phyloP scores from a whole-genome alignment of 1,139 yeast genomes.

The Hyphopichia wangnamkhiaoensis region DNA sequence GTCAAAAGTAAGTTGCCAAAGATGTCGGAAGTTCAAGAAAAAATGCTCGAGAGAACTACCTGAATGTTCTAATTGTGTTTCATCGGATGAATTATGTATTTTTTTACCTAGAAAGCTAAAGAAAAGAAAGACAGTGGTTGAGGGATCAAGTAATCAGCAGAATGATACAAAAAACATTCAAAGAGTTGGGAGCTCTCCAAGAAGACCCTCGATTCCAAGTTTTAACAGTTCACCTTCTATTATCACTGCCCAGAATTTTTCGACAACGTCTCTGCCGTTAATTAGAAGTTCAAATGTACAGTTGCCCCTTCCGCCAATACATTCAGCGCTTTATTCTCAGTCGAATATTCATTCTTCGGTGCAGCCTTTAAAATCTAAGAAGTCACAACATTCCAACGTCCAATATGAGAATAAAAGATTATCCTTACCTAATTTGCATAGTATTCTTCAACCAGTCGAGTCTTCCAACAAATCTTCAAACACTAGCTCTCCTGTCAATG shows the following conservation, averaged over 20 bases:
- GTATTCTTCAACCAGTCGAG: background rate
- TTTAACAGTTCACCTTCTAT: background rate
- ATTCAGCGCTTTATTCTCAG: background rate
- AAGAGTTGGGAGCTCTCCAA: background rate
- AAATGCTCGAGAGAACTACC: constrained; percentile 24
- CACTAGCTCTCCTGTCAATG: background rate
- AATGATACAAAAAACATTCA: background rate
- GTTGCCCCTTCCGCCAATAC: background rate
- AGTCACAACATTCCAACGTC: background rate
- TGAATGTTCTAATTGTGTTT: constrained; percentile 24
- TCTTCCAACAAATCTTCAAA: background rate
- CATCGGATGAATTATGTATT: constrained; percentile 24
- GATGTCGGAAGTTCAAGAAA: constrained; percentile 27
- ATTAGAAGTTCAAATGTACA: background rate
- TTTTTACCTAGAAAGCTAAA: constrained; percentile 19
- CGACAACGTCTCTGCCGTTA: background rate
- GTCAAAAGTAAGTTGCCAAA: constrained; percentile 22
- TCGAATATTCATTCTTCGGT: no score
- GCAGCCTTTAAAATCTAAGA: no score
- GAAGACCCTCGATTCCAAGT: background rate
- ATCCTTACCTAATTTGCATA: constrained; percentile 7
- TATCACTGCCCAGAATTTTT: background rate
- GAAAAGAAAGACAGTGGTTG: background rate
- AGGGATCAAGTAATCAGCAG: background rate
- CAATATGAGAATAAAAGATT: constrained; percentile 1